phyloP scores from a whole-genome alignment of 352 stramenopile species.

The Saprolegnia diclina region DNA sequence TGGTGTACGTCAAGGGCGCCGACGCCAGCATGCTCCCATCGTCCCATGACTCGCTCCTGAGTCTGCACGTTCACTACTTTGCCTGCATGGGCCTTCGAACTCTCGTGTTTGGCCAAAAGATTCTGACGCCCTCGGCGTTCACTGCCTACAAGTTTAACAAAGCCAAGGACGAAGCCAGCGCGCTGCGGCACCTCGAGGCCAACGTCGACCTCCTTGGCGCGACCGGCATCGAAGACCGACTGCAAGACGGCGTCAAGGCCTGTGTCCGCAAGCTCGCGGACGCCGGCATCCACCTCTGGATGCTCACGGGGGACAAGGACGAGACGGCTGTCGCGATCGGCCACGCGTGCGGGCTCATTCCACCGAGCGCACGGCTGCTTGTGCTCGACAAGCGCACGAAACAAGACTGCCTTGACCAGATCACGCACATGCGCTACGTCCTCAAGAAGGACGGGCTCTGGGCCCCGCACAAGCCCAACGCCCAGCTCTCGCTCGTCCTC shows the following conservation, averaged over 20 bases:
- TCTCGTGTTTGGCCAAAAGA: constrained; percentile 47
- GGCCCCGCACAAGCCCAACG: constrained; percentile 56
- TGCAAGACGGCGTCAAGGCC: constrained; percentile 94
- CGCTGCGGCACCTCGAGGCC: not conserved
- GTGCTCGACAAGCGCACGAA: no score
- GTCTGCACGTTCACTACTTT: constrained; percentile 81
- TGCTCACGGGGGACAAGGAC: constrained; percentile 98
- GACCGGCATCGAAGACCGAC: constrained; percentile 95
- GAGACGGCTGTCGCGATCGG: constrained; percentile 98
- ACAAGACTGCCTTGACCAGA: constrained; percentile 79
- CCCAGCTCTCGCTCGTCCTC: constrained; percentile 65
- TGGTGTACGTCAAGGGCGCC: constrained; percentile 86
- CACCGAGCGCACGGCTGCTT: constrained; percentile 41
- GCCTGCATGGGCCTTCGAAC: constrained; percentile 80
- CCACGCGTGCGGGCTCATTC: constrained; percentile 92
- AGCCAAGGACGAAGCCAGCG: not conserved
- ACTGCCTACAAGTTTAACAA: not conserved
- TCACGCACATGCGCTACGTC: constrained; percentile 64
- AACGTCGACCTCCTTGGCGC: constrained; percentile 92
- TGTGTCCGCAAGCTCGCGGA: constrained; percentile 91
- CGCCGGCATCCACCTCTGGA: constrained; percentile 99
- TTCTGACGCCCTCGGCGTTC: constrained; percentile 21
- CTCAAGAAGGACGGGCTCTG: constrained; percentile 72
- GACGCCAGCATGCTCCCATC: constrained; percentile 72
- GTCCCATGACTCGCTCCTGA: constrained; percentile 44